A percentile compares a stretch with the other conserved stretches of the same genome.
Evolutionary conservation across 352 stramenopile genomes (phyloP).

Genomic region (Phytophthora podocarpi): DNA sequence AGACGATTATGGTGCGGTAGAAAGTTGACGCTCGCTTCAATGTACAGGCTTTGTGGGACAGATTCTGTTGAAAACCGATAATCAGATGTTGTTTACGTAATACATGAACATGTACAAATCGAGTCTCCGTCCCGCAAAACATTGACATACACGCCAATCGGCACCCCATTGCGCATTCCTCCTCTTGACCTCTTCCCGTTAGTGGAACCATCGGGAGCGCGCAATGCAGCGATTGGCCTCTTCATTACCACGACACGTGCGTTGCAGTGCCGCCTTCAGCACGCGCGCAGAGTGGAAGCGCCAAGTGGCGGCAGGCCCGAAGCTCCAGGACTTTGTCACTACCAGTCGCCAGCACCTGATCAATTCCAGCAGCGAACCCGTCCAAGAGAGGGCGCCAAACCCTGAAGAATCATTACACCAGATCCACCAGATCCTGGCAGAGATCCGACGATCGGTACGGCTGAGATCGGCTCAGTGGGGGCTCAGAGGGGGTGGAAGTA

Average conservation of each 20-base stretch:
- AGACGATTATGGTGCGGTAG: slow-evolving; percentile 72
- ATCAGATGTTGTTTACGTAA: too few species aligned
- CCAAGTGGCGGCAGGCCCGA: slow-evolving; percentile 36
- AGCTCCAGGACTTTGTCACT: slow-evolving; percentile 42
- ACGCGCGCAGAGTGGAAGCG: slow-evolving; percentile 39
- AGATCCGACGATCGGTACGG: slow-evolving; percentile 40
- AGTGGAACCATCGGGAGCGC: too few species aligned
- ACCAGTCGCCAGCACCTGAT: background rate
- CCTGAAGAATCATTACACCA: slow-evolving; percentile 39
- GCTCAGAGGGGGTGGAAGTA: background rate
- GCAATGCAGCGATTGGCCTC: slow-evolving; percentile 15
- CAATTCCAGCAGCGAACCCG: background rate
- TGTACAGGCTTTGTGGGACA: background rate
- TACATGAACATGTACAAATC: too few species aligned
- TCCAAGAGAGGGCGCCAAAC: background rate
- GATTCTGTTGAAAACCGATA: too few species aligned
- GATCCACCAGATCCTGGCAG: slow-evolving; percentile 46
- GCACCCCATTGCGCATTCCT: too few species aligned
- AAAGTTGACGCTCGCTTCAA: slow-evolving; percentile 17
- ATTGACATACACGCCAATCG: too few species aligned
- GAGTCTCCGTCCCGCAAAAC: slow-evolving; percentile 3
- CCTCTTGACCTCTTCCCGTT: too few species aligned
- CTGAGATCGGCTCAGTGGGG: background rate
- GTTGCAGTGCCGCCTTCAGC: slow-evolving; percentile 16
- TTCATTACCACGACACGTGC: background rate